Conservation (phyloP, 805 yeast genomes). For the Saccharomycopsis microspora region DNA sequence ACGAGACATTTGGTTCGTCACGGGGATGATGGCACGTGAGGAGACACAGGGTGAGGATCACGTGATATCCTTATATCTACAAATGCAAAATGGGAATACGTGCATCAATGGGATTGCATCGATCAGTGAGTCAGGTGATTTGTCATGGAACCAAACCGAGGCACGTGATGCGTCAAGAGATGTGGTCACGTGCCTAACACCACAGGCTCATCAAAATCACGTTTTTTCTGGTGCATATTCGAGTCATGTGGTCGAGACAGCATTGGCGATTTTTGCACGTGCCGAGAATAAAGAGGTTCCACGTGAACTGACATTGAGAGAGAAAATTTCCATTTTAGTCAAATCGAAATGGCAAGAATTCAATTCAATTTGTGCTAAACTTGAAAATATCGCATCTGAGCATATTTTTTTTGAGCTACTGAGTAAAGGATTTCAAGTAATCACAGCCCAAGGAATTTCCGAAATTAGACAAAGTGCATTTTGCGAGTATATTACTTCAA, state of each 20-base stretch:
- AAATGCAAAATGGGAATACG: too few species aligned
- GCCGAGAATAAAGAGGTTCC: conserved; percentile 26
- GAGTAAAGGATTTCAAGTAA: conserved; percentile 56
- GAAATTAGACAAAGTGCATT: conserved; percentile 1
- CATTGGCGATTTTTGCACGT: conserved; percentile 37
- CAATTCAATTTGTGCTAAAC: conserved; percentile 23
- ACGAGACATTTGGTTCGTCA: too few species aligned
- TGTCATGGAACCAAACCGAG: too few species aligned
- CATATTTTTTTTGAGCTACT: conserved; percentile 64
- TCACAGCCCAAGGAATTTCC: conserved; percentile 18
- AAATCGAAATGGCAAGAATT: conserved; percentile 21
- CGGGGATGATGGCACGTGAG: too few species aligned
- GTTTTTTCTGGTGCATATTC: conserved; percentile 24
- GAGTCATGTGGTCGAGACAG: conserved; percentile 36
- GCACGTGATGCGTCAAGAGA: too few species aligned
- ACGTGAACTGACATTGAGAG: conserved; percentile 23
- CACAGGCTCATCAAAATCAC: too few species aligned
- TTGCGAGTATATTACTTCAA: too few species aligned
- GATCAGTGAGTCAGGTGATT: too few species aligned
- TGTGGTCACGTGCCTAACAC: too few species aligned
- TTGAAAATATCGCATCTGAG: conserved; percentile 32
- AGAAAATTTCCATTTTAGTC: conserved; percentile 24
- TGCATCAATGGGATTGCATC: too few species aligned
- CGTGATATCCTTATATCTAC: too few species aligned
- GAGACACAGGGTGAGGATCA: too few species aligned